Evolutionary conservation across 345 rosid genomes (phyloP).

Genomic region (Ceriops tagal): DNA sequence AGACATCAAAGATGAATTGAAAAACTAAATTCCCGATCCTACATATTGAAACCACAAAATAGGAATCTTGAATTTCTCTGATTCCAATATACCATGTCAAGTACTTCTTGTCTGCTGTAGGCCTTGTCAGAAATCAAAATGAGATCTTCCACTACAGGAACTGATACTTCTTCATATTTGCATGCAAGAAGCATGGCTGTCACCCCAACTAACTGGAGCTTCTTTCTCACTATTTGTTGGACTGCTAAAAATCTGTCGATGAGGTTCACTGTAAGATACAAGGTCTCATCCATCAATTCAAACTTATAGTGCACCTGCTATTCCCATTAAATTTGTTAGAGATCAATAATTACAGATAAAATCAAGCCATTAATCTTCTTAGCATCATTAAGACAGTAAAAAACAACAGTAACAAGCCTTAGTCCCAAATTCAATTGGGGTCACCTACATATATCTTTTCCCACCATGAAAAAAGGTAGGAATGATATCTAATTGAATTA

Average conservation of each 20-base stretch:
- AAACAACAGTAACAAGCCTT: too few relatives aligned
- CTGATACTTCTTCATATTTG: slow-evolving; percentile 95
- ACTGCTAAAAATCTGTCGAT: slow-evolving; percentile 78
- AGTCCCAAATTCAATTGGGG: neutral
- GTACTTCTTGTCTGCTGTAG: slow-evolving; percentile 74
- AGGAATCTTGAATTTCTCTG: neutral
- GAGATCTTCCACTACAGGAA: slow-evolving; percentile 92
- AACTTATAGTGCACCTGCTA: slow-evolving; percentile 94
- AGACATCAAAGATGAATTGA: neutral
- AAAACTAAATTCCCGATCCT: neutral
- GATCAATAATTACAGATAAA: neutral
- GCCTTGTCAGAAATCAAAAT: slow-evolving; percentile 87
- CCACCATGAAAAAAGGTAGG: too few relatives aligned
- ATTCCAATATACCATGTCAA: slow-evolving; percentile 63
- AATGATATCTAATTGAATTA: too few relatives aligned
- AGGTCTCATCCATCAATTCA: slow-evolving; percentile 92
- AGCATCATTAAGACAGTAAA: neutral
- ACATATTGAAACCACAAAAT: neutral
- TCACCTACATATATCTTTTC: too few relatives aligned
- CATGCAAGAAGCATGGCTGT: slow-evolving; percentile 97
- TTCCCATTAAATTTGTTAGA: slow-evolving; percentile 15
- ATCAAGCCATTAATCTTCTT: neutral
- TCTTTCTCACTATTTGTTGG: slow-evolving; percentile 63
- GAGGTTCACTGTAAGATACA: slow-evolving; percentile 85
- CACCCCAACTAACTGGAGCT: slow-evolving; percentile 89